phyloP scores from a whole-genome alignment of 192 early-diverging fungal genomes.

The Linnemannia hyalina region DNA sequence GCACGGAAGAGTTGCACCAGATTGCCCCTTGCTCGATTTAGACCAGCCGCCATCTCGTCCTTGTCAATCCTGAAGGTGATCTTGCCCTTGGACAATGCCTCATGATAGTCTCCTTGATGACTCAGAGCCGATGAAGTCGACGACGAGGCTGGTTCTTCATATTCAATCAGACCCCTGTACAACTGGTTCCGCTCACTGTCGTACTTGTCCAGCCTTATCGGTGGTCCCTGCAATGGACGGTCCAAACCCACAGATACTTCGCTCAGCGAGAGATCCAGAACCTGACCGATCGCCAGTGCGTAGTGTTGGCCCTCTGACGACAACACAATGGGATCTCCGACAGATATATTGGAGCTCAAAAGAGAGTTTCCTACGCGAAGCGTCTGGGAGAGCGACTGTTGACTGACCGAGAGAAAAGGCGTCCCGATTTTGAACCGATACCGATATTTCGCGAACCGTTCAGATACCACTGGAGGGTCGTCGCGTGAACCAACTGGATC shows the following conservation, averaged over 20 bases:
- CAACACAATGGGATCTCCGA: conserved; percentile 86
- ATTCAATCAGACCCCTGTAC: conserved; percentile 58
- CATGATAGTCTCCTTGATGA: conserved; percentile 25
- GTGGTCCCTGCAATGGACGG: conserved; percentile 75
- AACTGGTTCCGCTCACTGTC: conserved; percentile 70
- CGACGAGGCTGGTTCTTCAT: background rate
- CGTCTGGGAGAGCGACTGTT: conserved; percentile 34
- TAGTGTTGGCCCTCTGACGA: conserved; percentile 81
- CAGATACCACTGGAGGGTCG: conserved; percentile 1
- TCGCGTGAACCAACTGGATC: conserved; percentile 12
- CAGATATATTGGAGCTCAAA: conserved; percentile 64
- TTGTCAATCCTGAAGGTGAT: conserved; percentile 83
- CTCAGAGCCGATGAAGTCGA: background rate
- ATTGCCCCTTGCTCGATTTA: conserved; percentile 80
- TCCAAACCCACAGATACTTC: conserved; percentile 71
- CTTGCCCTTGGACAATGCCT: conserved; percentile 45
- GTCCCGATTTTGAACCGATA: conserved; percentile 32
- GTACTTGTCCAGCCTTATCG: conserved; percentile 67
- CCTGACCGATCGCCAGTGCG: conserved; percentile 82
- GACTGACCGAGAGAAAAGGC: background rate
- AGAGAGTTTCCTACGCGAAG: conserved; percentile 36
- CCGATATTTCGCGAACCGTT: conserved; percentile 19
- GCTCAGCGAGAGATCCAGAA: conserved; percentile 64
- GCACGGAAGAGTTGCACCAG: conserved; percentile 77
- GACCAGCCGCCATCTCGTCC: conserved; percentile 81